These are phyloP conservation scores for Lasiosphaeria hispida DNA, from an alignment of 495 filamentous ascomycete species.

Conservation along the genomic window DNA sequence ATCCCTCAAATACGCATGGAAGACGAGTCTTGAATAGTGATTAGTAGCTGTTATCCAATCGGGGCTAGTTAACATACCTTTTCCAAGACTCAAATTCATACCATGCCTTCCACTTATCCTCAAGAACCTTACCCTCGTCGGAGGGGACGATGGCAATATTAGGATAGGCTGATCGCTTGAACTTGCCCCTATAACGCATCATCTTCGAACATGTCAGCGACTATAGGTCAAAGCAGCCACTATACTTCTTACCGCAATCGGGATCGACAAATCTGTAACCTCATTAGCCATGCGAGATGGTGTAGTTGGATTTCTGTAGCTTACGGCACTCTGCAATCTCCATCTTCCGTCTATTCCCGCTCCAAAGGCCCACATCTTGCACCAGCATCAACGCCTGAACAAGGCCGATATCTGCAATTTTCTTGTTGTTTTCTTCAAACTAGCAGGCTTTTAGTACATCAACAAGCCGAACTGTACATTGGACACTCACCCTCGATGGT, in stretches of 20 bases:
- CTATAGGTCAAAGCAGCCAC: neutral
- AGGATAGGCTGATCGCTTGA: constrained; percentile 48
- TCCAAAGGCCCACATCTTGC: constrained; percentile 64
- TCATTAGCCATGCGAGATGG: neutral
- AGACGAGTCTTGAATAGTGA: constrained; percentile 44
- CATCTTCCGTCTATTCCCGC: constrained; percentile 63
- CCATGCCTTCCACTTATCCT: constrained; percentile 61
- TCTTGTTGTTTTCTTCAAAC: constrained; percentile 59
- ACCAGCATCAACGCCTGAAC: constrained; percentile 55
- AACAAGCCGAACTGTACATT: neutral
- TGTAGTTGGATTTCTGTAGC: neutral
- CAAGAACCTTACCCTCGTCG: constrained; percentile 47
- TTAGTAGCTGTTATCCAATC: neutral
- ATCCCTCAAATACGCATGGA: constrained; percentile 57
- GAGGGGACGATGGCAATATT: constrained; percentile 40
- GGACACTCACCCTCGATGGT: constrained; percentile 34
- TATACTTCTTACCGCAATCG: constrained; percentile 22
- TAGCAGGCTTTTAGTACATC: constrained; percentile 5
- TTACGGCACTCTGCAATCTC: constrained; percentile 62
- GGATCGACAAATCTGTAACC: constrained; percentile 27
- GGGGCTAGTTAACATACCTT: constrained; percentile 29
- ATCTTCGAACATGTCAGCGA: constrained; percentile 30
- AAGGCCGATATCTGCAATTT: constrained; percentile 51
- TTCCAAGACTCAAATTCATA: constrained; percentile 56
- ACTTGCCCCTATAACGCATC: constrained; percentile 44